Percentiles rank a stretch among this genome's conserved stretches.
Conservation (phyloP, 352 stramenopile species). For the Peronospora farinosa region DNA sequence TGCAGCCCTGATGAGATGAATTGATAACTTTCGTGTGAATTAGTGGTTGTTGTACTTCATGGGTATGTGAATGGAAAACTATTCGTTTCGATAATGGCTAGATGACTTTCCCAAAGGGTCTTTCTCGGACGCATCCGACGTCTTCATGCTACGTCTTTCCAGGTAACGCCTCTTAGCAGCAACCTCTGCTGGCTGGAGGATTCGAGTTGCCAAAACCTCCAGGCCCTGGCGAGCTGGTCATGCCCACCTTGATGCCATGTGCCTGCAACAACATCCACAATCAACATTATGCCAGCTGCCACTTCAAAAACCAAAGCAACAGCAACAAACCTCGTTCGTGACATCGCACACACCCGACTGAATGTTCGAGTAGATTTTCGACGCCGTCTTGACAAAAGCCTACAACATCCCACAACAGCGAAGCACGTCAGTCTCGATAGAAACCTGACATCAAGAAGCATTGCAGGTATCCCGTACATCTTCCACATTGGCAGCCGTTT, state of each 20-base stretch:
- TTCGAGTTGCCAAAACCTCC: constrained; percentile 76
- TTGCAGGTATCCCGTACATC: constrained; percentile 57
- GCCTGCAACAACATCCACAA: constrained; percentile 31
- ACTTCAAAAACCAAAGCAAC: neutral
- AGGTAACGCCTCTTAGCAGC: constrained; percentile 48
- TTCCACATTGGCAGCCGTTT: constrained; percentile 98
- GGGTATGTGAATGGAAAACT: constrained; percentile 4
- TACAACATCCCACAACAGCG: constrained; percentile 16
- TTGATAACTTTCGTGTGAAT: neutral
- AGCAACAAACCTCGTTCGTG: constrained; percentile 84
- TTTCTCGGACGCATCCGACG: constrained; percentile 6
- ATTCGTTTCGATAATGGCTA: constrained; percentile 16
- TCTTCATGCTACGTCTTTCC: neutral
- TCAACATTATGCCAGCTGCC: neutral
- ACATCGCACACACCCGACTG: constrained; percentile 91
- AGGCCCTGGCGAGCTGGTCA: constrained; percentile 73
- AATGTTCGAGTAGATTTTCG: constrained; percentile 96
- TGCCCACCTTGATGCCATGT: constrained; percentile 86
- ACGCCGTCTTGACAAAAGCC: constrained; percentile 93
- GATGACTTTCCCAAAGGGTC: constrained; percentile 7
- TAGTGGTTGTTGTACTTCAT: neutral
- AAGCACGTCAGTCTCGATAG: constrained; percentile 1
- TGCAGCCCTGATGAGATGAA: neutral
- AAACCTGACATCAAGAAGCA: neutral
- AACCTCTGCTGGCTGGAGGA: constrained; percentile 61